Evolutionary conservation across 768 basidiomycete species (phyloP).

Genomic region (Leccinum broughii): DNA sequence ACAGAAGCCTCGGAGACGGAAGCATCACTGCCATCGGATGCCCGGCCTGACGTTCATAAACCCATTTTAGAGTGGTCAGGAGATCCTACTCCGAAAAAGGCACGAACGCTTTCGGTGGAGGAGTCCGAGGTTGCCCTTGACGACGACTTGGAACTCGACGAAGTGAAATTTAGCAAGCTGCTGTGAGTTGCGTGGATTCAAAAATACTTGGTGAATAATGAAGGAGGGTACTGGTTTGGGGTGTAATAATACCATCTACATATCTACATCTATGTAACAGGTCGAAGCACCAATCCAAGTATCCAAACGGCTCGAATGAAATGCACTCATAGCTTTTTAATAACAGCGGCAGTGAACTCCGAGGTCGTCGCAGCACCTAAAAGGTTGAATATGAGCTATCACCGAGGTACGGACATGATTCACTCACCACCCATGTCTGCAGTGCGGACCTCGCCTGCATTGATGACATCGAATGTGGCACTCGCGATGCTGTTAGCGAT

Average conservation of each 20-base stretch:
- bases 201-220: background rate
- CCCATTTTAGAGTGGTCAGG: slow-evolving; percentile 8
- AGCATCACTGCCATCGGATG: background rate
- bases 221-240: slow-evolving; percentile 20
- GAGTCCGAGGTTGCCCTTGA: slow-evolving; percentile 56
- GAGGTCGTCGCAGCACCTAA: slow-evolving; percentile 86
- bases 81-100: slow-evolving; percentile 43
- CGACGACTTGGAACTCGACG: slow-evolving; percentile 44
- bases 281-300: slow-evolving; percentile 6
- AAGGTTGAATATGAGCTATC: slow-evolving; percentile 10
- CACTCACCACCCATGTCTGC: slow-evolving; percentile 91
- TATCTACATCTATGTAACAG: slow-evolving; percentile 29
- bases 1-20: slow-evolving; percentile 16
- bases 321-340: slow-evolving; percentile 63
- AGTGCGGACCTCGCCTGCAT: slow-evolving; percentile 84
- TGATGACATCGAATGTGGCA: slow-evolving; percentile 91
- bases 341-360: slow-evolving; percentile 92
- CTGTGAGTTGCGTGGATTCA: slow-evolving; percentile 5
- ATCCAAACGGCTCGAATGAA: background rate
- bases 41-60: slow-evolving; percentile 5
- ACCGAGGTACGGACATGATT: background rate
- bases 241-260: slow-evolving; percentile 13
- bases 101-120: slow-evolving; percentile 40
- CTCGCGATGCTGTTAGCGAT: slow-evolving; percentile 93
- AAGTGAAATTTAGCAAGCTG: slow-evolving; percentile 37